phyloP scores from a whole-genome alignment of 192 early-diverging fungal genomes.

The Coemansia sp. region DNA sequence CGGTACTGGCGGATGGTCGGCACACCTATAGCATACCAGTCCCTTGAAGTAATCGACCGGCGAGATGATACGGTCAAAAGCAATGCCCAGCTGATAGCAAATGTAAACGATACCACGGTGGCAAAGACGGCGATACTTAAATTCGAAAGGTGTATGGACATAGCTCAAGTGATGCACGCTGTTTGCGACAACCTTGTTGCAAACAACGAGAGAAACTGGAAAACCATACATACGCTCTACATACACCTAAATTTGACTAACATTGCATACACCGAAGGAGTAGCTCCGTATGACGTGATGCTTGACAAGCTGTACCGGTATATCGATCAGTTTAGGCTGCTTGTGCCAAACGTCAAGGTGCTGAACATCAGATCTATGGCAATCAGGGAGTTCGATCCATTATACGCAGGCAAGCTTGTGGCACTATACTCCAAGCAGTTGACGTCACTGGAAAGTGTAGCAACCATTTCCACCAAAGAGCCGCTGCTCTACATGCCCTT shows the following conservation, averaged over 20 bases:
- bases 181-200: neutral
- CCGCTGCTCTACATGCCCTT: neutral
- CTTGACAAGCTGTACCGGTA: neutral
- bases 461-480: neutral
- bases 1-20: neutral
- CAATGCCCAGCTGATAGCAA: neutral
- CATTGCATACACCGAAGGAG: neutral
- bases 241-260: neutral
- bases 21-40: neutral
- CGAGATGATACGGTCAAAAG: neutral
- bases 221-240: neutral
- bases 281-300: neutral
- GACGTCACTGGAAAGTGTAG: neutral
- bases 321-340: neutral
- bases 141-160: neutral
- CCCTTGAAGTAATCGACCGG: neutral
- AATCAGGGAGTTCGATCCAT: neutral
- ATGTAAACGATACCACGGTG: neutral
- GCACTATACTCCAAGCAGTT: neutral
- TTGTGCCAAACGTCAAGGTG: neutral
- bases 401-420: neutral
- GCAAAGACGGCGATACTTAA: neutral
- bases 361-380: neutral
- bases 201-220: neutral
- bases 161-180: neutral